Evolutionary conservation across 306 rosid genomes (phyloP).

Genomic region (Rubus idaeus): DNA sequence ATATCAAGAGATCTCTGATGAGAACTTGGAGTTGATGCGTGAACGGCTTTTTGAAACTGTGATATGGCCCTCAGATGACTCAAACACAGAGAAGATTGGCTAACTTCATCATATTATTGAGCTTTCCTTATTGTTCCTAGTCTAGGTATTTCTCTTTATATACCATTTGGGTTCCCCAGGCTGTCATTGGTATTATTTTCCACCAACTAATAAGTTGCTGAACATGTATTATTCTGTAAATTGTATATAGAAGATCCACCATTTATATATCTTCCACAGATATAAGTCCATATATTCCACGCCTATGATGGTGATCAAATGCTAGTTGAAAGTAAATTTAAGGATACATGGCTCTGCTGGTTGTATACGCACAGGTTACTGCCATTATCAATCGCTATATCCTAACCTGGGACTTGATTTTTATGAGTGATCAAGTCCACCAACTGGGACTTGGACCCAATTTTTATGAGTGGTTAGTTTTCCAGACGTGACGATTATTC

Average conservation of each 20-base stretch:
- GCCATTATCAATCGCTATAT: background rate
- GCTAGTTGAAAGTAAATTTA: background rate
- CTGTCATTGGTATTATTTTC: conserved; percentile 31
- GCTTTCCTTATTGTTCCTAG: conserved; percentile 32
- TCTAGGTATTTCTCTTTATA: conserved; percentile 34
- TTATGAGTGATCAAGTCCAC: background rate
- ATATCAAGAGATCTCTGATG: conserved; percentile 75
- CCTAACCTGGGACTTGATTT: background rate
- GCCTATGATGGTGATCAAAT: background rate
- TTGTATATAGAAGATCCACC: conserved; percentile 32
- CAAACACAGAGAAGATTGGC: conserved; percentile 85
- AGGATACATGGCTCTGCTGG: background rate
- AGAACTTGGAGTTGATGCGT: conserved; percentile 90
- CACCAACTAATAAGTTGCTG: conserved; percentile 11
- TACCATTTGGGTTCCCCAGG: conserved; percentile 21
- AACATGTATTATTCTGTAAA: conserved; percentile 24
- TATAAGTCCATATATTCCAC: background rate
- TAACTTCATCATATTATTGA: conserved; percentile 33
- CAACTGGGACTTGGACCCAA: background rate
- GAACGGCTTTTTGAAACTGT: conserved; percentile 90
- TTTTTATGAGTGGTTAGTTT: background rate
- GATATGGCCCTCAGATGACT: conserved; percentile 97
- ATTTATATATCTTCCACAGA: background rate
- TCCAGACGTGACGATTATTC: background rate
- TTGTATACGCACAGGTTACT: background rate